Conservation (phyloP, 2,329 filamentous ascomycete genomes). For the Dactylellina cionopaga region DNA sequence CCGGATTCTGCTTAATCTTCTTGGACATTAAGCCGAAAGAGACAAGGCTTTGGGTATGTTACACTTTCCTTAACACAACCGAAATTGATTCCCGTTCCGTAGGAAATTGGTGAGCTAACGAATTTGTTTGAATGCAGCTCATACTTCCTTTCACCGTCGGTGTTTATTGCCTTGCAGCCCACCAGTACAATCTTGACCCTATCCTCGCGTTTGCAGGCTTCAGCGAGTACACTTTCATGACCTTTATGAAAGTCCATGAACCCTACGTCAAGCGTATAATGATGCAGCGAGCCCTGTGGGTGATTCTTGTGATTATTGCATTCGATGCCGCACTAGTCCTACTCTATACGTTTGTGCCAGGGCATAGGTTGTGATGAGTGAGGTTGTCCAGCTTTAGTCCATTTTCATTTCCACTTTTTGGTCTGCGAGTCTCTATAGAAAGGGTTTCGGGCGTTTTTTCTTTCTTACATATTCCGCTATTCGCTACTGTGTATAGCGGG, state of each 20-base stretch:
- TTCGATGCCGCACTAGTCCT: conserved; percentile 84
- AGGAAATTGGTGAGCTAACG: neutral
- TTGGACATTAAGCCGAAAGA: conserved; percentile 75
- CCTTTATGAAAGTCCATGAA: conserved; percentile 86
- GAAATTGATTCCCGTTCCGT: neutral
- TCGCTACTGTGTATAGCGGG: neutral
- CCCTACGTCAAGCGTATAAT: conserved; percentile 89
- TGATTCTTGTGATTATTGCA: conserved; percentile 77
- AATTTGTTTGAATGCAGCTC: conserved; percentile 63
- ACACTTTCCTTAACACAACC: neutral
- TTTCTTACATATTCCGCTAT: neutral
- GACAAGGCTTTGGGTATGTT: conserved; percentile 84
- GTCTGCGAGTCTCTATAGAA: neutral
- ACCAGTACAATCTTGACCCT: conserved; percentile 95
- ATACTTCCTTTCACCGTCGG: conserved; percentile 93
- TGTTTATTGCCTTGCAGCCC: conserved; percentile 86
- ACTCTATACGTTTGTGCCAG: conserved; percentile 93
- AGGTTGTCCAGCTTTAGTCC: neutral
- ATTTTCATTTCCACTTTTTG: neutral
- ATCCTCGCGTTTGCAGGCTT: conserved; percentile 86
- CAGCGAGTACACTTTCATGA: conserved; percentile 97
- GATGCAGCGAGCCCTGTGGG: conserved; percentile 82
- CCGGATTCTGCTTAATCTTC: conserved; percentile 91
- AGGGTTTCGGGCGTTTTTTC: neutral
- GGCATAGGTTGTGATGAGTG: conserved; percentile 79